Percentiles rank a stretch among this genome's conserved stretches.
Conservation (phyloP, 2,329 filamentous ascomycete genomes). For the Colletotrichum cereale region DNA sequence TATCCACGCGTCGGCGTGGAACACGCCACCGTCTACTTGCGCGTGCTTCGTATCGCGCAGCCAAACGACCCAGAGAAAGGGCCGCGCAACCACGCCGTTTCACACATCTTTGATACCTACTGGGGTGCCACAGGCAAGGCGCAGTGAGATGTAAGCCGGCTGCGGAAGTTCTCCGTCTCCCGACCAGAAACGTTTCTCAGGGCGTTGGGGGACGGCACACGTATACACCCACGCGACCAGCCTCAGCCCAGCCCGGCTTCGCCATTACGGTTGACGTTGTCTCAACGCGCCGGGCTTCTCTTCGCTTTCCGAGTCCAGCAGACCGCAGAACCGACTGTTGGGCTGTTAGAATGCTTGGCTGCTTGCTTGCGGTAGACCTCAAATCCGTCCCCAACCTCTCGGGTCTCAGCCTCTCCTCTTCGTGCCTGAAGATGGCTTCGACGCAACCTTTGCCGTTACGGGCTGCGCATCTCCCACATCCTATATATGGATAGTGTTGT, state of each 20-base stretch:
- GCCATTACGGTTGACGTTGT: conserved; percentile 29
- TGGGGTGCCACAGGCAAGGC: background rate
- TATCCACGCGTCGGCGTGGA: background rate
- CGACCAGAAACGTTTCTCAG: background rate
- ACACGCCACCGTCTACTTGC: background rate
- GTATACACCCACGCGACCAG: conserved; percentile 3
- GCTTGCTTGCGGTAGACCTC: conserved; percentile 13
- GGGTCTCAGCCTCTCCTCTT: background rate
- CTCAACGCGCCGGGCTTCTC: conserved; percentile 13
- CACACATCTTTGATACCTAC: background rate
- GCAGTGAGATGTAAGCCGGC: background rate
- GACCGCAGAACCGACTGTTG: background rate
- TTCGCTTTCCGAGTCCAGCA: background rate
- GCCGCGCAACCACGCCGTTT: background rate
- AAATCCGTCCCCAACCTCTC: conserved; percentile 21
- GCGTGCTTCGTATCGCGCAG: background rate
- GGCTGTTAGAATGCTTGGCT: background rate
- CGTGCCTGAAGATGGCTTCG: conserved; percentile 32
- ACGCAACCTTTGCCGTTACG: background rate
- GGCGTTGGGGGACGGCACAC: background rate
- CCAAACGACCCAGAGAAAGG: background rate
- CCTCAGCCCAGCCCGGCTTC: conserved; percentile 24
- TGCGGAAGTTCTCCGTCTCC: background rate
- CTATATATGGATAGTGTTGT: conserved; percentile 29
- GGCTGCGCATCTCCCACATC: background rate